phyloP scores from a whole-genome alignment of 2,329 filamentous ascomycete genomes.

The Curvularia lunata region DNA sequence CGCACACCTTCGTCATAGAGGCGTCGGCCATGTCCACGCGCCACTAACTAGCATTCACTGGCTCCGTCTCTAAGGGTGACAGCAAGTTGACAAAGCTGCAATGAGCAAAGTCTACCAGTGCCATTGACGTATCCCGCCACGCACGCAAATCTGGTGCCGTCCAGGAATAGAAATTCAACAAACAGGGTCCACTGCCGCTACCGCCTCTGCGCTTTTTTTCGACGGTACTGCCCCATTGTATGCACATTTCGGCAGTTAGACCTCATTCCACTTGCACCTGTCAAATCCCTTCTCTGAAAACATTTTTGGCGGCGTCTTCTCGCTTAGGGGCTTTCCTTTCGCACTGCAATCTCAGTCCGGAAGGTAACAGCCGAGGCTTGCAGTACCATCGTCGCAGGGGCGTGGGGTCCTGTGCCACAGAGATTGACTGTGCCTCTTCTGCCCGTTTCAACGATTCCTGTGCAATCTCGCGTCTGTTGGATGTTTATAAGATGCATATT shows the following conservation, averaged over 20 bases:
- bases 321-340: background rate
- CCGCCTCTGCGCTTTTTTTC: background rate
- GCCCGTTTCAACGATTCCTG: background rate
- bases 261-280: background rate
- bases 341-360: background rate
- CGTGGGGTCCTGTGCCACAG: background rate
- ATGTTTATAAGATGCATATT: slow-evolving; percentile 18
- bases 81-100: background rate
- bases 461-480: slow-evolving; percentile 32
- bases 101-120: background rate
- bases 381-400: background rate
- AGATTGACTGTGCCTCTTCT: background rate
- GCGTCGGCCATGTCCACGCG: background rate
- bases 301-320: background rate
- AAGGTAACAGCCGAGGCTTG: background rate
- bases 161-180: background rate
- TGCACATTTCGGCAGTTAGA: background rate
- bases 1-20: background rate
- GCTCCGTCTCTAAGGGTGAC: background rate
- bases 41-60: background rate
- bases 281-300: background rate
- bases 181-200: background rate
- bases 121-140: background rate
- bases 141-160: background rate
- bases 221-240: background rate